Base-by-base conservation (phyloP, 2,329 filamentous ascomycete species). In the Chaetomium sp. region DNA sequence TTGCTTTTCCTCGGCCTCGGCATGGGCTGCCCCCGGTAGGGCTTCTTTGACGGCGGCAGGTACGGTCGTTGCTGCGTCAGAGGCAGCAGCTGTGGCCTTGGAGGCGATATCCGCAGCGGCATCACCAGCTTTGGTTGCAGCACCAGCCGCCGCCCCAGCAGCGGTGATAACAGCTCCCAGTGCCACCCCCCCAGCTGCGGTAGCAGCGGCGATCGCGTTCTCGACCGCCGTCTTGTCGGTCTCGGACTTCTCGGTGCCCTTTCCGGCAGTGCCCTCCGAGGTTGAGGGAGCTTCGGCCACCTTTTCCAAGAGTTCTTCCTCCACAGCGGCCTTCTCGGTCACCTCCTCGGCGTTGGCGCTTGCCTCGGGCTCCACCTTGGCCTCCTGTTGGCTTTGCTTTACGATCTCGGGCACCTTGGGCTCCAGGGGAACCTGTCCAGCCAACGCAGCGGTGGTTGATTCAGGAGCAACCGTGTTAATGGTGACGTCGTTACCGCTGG, bases 381-480 rank as follows among this genome's bases (percentile, higher is more conserved):
- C 89, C 74, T 87, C 84, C 70, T 87, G 81, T 73, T 93, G 89
- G 78, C 88, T 91, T 72, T 92, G 85, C 73, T 85, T 88, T 60
- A 93, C 90, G 49, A 89, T 77, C 67, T 85, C 83, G 33, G 88
- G 88, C 13, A 85, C 84, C 73, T 77, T 80, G 66, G 75, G 72
- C 73, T 80, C 78, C 49, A 90, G 81, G 51, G 90, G 89, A 42
- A 91, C 87, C 67, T 87, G 78, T 59, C 83, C 88, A 47, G 90
- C 90, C 69, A 93, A 81, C 10, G 80, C 84, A 65, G 88, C 87
- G 29, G 91, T 94, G 49, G 90, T 90, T 3, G 89, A 77, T 75
- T 79, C 70, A 78, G 86, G 70, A 70, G 79, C 75, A 56, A 80
- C 81, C n/a, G 81, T 84, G 71, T 81, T 84, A 70, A 87, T 83